Evolutionary conservation across 805 yeast genomes (phyloP).

Genomic region (Wickerhamomyces strasburgensis): DNA sequence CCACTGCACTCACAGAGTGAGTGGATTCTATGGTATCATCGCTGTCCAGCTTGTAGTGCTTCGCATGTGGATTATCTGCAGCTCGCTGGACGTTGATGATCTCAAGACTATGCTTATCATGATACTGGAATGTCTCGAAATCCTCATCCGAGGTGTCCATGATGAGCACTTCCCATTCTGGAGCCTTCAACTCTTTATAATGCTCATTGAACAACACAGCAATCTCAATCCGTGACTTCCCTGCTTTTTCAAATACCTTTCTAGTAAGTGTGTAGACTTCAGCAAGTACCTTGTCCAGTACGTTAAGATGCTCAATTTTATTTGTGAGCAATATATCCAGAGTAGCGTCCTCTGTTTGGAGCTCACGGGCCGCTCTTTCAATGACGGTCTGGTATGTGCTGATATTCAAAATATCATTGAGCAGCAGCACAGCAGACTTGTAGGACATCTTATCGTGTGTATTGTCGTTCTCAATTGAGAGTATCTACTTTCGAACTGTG

Average conservation of each 20-base stretch:
- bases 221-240: slow-evolving; percentile 11
- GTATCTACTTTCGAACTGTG: background rate
- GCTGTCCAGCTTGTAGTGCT: slow-evolving; percentile 5
- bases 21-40: slow-evolving; percentile 22
- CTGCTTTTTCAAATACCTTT: slow-evolving; percentile 6
- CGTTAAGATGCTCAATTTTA: slow-evolving; percentile 16
- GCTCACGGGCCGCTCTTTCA: slow-evolving; percentile 11
- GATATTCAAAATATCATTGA: slow-evolving; percentile 13
- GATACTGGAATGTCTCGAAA: slow-evolving; percentile 8
- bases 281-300: slow-evolving; percentile 20
- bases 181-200: slow-evolving; percentile 14
- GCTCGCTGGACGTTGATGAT: slow-evolving; percentile 9
- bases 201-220: slow-evolving; percentile 24
- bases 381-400: slow-evolving; percentile 20
- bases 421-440: slow-evolving; percentile 18
- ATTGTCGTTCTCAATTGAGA: background rate
- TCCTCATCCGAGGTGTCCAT: slow-evolving; percentile 15
- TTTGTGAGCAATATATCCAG: slow-evolving; percentile 19
- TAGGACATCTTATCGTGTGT: slow-evolving; percentile 2
- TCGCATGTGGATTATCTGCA: background rate
- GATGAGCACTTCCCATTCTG: slow-evolving; percentile 19
- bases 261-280: slow-evolving; percentile 19
- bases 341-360: slow-evolving; percentile 13
- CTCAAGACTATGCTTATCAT: slow-evolving; percentile 7
- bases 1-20: slow-evolving; percentile 55